Conservation (phyloP, 2,329 filamentous ascomycete species). For the Exophiala oligosperma region DNA sequence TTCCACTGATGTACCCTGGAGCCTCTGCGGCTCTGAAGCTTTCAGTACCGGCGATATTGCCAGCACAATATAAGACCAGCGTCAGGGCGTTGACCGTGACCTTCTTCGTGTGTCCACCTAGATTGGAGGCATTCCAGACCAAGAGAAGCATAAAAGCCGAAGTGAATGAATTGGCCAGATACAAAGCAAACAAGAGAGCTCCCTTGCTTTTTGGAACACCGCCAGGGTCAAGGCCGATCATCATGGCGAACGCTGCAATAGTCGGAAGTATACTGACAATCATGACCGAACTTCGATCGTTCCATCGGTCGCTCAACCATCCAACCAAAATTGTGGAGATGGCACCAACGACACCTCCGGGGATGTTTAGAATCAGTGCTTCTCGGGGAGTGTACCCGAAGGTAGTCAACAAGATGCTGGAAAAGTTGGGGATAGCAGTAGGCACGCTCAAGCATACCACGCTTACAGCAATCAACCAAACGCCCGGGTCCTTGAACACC, state of each 20-base stretch:
- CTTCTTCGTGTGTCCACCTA: slow-evolving; percentile 52
- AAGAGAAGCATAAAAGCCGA: slow-evolving; percentile 46
- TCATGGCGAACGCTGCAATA: slow-evolving; percentile 45
- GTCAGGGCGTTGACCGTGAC: slow-evolving; percentile 49
- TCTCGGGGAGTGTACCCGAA: slow-evolving; percentile 47
- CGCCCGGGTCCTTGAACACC: slow-evolving; percentile 50
- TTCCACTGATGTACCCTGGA: slow-evolving; percentile 43
- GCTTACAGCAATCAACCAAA: slow-evolving; percentile 42
- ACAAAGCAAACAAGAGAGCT: slow-evolving; percentile 44
- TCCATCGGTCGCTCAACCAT: slow-evolving; percentile 40
- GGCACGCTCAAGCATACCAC: slow-evolving; percentile 8
- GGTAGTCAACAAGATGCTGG: slow-evolving; percentile 43
- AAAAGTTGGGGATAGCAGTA: slow-evolving; percentile 37
- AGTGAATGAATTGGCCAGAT: slow-evolving; percentile 46
- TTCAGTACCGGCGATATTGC: slow-evolving; percentile 46
- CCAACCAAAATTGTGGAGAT: slow-evolving; percentile 43
- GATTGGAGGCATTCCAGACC: slow-evolving; percentile 49
- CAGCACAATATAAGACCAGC: slow-evolving; percentile 44
- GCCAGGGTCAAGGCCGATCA: slow-evolving; percentile 29
- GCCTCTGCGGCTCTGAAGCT: slow-evolving; percentile 44
- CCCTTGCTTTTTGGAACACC: slow-evolving; percentile 42
- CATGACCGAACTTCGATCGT: slow-evolving; percentile 45
- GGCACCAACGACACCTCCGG: slow-evolving; percentile 44
- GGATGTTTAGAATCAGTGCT: slow-evolving; percentile 47
- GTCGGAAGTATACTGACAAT: slow-evolving; percentile 47